Evolutionary conservation across 805 yeast species (phyloP), one percentile per base, ranked within the genome.

Genomic region (Hanseniaspora pseudoguilliermondii): DNA sequence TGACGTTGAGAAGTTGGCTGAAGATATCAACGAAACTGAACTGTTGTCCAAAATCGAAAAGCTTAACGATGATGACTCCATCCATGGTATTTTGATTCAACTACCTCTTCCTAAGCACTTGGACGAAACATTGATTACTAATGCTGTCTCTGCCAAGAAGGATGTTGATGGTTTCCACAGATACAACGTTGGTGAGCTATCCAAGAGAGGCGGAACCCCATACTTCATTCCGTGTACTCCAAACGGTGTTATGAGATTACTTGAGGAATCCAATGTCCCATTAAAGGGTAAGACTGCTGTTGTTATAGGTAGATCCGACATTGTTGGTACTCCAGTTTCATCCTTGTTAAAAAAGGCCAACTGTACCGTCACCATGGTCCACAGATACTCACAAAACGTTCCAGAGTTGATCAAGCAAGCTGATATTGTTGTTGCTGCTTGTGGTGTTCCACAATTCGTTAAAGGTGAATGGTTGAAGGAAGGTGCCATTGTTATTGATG

Each of bases 131-230:
- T 73, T 71, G 60, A 73, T 85, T 60, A 84, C 93, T 42, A 78
- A 79, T 63, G 76, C 84, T 40, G 91, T 86, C 23, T 67, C 73
- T 35, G 78, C 80, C 40, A 74, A 74, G 52, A 86, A 86, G 65
- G 95, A 86, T 63, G 91, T 86, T 40, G 95, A 86, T 67, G 95
- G 95, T 1, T 84, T 86, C 63, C 86, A 86, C 55, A 82, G 86
- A 57, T 79, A 68, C 71, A 86, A 86, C 66, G 81, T 83, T 42
- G 93, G 93, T 57, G 90, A 84, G 65, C 73, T 86, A 61, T 75
- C 84, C 60, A 85, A 85, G 65, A 82, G 77, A 66, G 83, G 81
- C 58, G 93, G 91, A 43, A 64, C 73, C 23, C 93, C 95, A 40
- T 67, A 68, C 57, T 86, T 82, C 68, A 72, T 83, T 63, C 95